A percentile compares a stretch with the other conserved stretches of the same genome.
Conservation (phyloP, 495 filamentous ascomycete genomes). For the Penicillium fimorum region DNA sequence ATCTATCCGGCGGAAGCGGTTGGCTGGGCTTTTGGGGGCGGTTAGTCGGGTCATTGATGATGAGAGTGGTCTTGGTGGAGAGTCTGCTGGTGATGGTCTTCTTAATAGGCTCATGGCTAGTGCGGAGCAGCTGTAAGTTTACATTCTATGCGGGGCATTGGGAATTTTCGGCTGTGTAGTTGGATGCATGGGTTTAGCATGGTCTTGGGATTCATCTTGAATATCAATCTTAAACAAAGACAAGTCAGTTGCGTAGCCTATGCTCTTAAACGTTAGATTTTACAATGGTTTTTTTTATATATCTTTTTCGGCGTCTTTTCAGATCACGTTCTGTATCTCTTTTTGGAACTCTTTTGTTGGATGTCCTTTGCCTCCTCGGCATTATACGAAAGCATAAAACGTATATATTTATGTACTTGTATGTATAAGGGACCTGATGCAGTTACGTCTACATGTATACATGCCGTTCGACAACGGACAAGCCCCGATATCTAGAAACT, state of each 20-base stretch:
- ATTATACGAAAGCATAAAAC: too few species aligned
- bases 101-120: slow-evolving; percentile 37
- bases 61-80: background rate
- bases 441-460: background rate
- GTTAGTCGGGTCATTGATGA: slow-evolving; percentile 43
- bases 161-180: slow-evolving; percentile 13
- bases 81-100: slow-evolving; percentile 22
- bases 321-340: too few species aligned
- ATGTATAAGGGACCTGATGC: background rate
- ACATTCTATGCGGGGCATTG: background rate
- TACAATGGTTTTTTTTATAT: background rate
- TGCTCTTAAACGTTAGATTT: background rate
- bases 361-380: too few species aligned
- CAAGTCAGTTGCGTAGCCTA: background rate
- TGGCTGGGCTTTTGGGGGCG: slow-evolving; percentile 45
- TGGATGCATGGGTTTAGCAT: background rate
- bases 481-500: background rate
- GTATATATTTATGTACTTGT: too few species aligned
- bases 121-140: slow-evolving; percentile 39
- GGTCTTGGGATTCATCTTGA: background rate
- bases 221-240: background rate
- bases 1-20: slow-evolving; percentile 58
- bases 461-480: background rate
- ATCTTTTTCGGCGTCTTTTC: background rate
- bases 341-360: too few species aligned